A percentile compares a stretch with the other conserved stretches of the same genome.
phyloP scores from a whole-genome alignment of 345 rosid genomes.

The Camelina laxa region DNA sequence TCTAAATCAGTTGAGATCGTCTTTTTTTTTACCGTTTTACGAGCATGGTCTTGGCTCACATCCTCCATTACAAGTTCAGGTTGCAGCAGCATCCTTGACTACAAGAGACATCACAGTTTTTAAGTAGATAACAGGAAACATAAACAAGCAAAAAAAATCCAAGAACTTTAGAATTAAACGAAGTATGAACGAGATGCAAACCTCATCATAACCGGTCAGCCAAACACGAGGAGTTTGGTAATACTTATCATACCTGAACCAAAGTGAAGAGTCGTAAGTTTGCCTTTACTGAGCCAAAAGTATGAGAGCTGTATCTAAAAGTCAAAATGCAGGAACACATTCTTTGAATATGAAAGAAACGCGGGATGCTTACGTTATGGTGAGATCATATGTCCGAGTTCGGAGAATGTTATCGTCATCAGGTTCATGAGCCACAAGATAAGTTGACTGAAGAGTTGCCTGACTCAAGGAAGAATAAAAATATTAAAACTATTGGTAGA shows the following conservation, averaged over 20 bases:
- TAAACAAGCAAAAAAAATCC: conserved; percentile 2
- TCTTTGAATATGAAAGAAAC: conserved; percentile 1
- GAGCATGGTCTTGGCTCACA: conserved; percentile 97
- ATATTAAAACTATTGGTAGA: neutral
- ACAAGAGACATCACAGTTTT: conserved; percentile 33
- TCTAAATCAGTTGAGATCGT: neutral
- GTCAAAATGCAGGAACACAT: conserved; percentile 11
- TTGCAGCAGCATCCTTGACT: conserved; percentile 88
- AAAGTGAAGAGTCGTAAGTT: neutral
- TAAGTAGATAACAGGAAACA: conserved; percentile 13
- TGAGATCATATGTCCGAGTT: conserved; percentile 96
- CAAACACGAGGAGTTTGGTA: conserved; percentile 97
- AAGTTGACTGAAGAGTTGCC: conserved; percentile 84
- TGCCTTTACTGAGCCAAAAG: neutral
- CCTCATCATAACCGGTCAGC: conserved; percentile 98
- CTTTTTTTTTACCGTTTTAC: conserved; percentile 63
- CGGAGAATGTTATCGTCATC: conserved; percentile 89
- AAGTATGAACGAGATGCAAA: conserved; percentile 41
- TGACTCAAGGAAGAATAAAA: conserved; percentile 34
- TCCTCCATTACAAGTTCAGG: conserved; percentile 92
- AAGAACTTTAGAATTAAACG: neutral
- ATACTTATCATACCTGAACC: conserved; percentile 79
- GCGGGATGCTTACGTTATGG: conserved; percentile 78
- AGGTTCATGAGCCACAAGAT: conserved; percentile 85
- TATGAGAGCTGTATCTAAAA: conserved; percentile 1